Conservation (phyloP, 1,284 basidiomycete species). For the Ceratobasidium sp. region DNA sequence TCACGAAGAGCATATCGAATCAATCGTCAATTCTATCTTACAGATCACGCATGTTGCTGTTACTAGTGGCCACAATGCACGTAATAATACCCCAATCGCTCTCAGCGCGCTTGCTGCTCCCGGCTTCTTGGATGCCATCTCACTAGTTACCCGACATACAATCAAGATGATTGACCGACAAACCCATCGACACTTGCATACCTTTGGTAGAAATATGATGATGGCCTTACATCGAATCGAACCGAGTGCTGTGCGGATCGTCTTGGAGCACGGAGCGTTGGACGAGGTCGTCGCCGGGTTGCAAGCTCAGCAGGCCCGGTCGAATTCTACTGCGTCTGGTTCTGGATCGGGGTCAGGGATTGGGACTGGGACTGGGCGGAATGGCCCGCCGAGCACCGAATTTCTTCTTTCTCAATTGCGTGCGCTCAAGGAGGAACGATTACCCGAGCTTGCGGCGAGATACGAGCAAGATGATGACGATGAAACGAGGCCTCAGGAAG, state of each 20-base stretch:
- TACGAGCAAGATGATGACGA: background rate
- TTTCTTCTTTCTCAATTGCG: conserved; percentile 8
- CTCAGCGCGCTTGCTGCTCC: background rate
- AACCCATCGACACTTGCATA: conserved; percentile 29
- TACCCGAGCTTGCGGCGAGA: background rate
- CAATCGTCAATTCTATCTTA: conserved; percentile 21
- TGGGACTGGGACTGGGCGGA: conserved; percentile 2
- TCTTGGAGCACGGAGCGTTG: conserved; percentile 31
- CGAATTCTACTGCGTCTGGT: conserved; percentile 7
- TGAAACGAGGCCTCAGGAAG: background rate
- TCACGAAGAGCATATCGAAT: conserved; percentile 23
- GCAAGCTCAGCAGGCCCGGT: conserved; percentile 11
- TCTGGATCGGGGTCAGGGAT: background rate
- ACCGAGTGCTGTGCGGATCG: conserved; percentile 9
- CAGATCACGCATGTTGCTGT: conserved; percentile 30
- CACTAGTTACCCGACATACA: conserved; percentile 25
- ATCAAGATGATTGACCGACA: conserved; percentile 11
- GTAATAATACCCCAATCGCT: background rate
- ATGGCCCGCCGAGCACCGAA: conserved; percentile 11
- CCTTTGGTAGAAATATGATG: conserved; percentile 37
- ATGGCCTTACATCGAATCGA: conserved; percentile 14
- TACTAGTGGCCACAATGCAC: background rate
- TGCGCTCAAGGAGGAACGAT: conserved; percentile 10
- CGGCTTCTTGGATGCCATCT: conserved; percentile 35
- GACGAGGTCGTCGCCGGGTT: conserved; percentile 30